A percentile compares a stretch with the other conserved stretches of the same genome.
phyloP scores from a whole-genome alignment of 2,329 filamentous ascomycete genomes.

The Blumeriella jaapii region DNA sequence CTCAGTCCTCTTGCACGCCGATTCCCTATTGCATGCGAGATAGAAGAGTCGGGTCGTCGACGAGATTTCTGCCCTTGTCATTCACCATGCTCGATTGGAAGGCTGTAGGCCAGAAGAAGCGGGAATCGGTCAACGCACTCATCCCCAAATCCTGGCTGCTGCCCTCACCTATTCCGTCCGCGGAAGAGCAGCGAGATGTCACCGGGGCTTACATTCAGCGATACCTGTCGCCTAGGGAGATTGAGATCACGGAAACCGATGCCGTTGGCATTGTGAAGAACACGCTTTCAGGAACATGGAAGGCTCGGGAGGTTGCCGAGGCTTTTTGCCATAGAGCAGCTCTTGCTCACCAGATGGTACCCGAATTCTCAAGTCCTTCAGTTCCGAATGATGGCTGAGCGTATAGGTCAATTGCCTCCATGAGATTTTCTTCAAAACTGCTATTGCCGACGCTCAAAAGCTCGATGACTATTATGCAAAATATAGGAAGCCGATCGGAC shows the following conservation, averaged over 20 bases:
- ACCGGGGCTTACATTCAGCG: constrained; percentile 44
- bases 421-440: constrained; percentile 44
- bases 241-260: constrained; percentile 50
- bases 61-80: too few species aligned
- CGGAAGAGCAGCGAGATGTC: constrained; percentile 42
- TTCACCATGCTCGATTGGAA: constrained; percentile 43
- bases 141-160: constrained; percentile 48
- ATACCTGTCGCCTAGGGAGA: constrained; percentile 39
- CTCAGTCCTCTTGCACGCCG: too few species aligned
- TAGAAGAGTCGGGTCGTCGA: too few species aligned
- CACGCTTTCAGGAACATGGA: constrained; percentile 43
- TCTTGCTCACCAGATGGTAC: constrained; percentile 41
- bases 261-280: constrained; percentile 43
- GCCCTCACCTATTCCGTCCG: constrained; percentile 33
- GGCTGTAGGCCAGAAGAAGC: constrained; percentile 38
- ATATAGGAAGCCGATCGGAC: constrained; percentile 28
- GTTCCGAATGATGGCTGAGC: constrained; percentile 33
- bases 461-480: constrained; percentile 39
- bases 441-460: constrained; percentile 37
- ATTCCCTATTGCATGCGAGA: too few species aligned
- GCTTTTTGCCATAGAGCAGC: constrained; percentile 44
- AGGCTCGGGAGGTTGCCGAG: constrained; percentile 39
- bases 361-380: constrained; percentile 33
- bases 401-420: constrained; percentile 45
- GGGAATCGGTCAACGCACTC: constrained; percentile 38